Evolutionary conservation across 352 stramenopile genomes (phyloP).

Genomic region (Phytophthora quininea): DNA sequence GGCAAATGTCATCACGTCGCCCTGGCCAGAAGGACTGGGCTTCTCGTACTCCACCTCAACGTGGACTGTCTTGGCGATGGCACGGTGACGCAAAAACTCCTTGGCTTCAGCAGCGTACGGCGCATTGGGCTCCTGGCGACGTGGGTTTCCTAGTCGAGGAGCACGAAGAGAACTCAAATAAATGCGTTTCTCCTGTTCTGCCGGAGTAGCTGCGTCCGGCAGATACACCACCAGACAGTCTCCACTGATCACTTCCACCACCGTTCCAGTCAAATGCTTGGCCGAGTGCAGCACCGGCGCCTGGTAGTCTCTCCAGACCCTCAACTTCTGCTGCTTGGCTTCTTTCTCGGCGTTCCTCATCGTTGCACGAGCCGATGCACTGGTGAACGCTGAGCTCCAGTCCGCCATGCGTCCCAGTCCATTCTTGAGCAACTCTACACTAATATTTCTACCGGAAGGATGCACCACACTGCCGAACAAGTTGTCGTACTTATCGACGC

Average conservation of each 20-base stretch:
- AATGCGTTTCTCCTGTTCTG: conserved; percentile 92
- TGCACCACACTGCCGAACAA: conserved; percentile 97
- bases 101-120: conserved; percentile 95
- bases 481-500: conserved; percentile 96
- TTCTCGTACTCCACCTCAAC: conserved; percentile 98
- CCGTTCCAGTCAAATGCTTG: conserved; percentile 87
- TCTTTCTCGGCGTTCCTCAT: conserved; percentile 93
- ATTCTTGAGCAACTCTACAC: conserved; percentile 95
- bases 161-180: conserved; percentile 96
- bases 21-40: conserved; percentile 83
- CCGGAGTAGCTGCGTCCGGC: conserved; percentile 60
- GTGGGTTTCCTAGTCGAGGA: conserved; percentile 93
- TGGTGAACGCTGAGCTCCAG: conserved; percentile 94
- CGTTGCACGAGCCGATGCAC: conserved; percentile 72
- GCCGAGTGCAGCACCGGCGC: conserved; percentile 75
- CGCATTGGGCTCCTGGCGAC: conserved; percentile 90
- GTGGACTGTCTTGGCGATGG: conserved; percentile 94
- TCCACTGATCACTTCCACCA: conserved; percentile 97
- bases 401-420: conserved; percentile 96
- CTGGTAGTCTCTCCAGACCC: conserved; percentile 88
- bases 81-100: conserved; percentile 92
- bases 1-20: conserved; percentile 90
- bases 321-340: conserved; percentile 89
- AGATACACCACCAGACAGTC: conserved; percentile 95
- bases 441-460: conserved; percentile 96